Evolutionary conservation across 257 asterid species (phyloP), one percentile per base, ranked within the genome.

Genomic region (Orobanche coerulescens): DNA sequence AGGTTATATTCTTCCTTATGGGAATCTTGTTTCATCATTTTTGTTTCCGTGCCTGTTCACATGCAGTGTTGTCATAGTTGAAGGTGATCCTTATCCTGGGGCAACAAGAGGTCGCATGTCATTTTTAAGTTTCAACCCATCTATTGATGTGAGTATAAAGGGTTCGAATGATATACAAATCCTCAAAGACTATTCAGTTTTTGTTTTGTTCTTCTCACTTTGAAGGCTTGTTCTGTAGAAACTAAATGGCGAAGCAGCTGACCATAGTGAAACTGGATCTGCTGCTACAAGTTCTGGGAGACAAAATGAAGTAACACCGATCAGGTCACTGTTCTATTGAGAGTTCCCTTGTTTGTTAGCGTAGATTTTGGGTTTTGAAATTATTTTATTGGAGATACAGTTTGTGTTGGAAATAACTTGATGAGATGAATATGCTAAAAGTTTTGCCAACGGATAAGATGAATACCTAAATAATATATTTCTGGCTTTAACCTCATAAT

Each of bases 31-130:
- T 34, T 34, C 56, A 55, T 51, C 54, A 44, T 61, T 19, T 65
- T 55, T 46, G 39, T 61, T 53, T 51, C 34, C n/a, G 49, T 58
- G 43, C 26, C 50, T 61, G 48, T 65, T 73, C 69, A 58, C 43
- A 13, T 84, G 76, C 92, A 93, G 99, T 60, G 79, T 89, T 65
- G 84, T 93, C 65, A 61, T 89, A 65, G 72, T 71, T 73, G 97
- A 89, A 80, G 94, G 96, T 22, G 90, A 93, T 75, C 95, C 99
- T 26, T 87, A 70, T 48, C 96, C 99, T 14, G 94, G 80, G 70
- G 82, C 84, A 16, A 52, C 71, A 60, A 81, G 80, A 75, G 97
- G 97, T 15, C 89, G 99, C 58, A 86, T 89, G 91, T 93, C 99
- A 31, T 93, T 89, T 78, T 78, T 73, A 79, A 82, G 79, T 73